These are phyloP conservation scores for Rhizopogon roseolus DNA, from an alignment of 768 basidiomycete species.

Conservation along the genomic window DNA sequence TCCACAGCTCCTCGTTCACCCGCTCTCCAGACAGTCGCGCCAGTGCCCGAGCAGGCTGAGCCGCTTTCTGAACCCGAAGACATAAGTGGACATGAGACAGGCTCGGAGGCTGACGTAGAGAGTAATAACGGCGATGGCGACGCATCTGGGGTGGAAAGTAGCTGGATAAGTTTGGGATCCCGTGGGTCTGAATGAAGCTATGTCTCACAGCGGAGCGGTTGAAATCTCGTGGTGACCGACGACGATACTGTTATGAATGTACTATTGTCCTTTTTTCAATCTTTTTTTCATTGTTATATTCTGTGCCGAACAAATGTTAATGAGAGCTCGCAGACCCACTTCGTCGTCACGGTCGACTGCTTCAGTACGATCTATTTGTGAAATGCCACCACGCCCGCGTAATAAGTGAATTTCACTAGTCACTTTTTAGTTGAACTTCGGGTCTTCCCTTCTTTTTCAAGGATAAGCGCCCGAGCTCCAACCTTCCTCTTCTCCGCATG, in stretches of 20 bases:
- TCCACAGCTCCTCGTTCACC: neutral
- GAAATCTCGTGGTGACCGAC: neutral
- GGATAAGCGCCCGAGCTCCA: too few species aligned
- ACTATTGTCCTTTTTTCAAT: neutral
- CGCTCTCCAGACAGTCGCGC: neutral
- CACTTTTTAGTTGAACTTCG: too few species aligned
- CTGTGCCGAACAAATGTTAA: neutral
- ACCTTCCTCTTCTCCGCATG: too few species aligned
- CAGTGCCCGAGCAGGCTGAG: slow-evolving; percentile 6
- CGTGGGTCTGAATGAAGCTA: slow-evolving; percentile 15
- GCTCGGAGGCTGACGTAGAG: slow-evolving; percentile 67
- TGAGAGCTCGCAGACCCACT: neutral
- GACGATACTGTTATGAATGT: neutral
- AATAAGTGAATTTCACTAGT: too few species aligned
- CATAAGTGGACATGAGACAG: slow-evolving; percentile 32
- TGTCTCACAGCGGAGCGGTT: neutral
- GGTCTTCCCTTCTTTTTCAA: too few species aligned
- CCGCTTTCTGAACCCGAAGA: slow-evolving; percentile 6
- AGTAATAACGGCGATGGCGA: slow-evolving; percentile 55
- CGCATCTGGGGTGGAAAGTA: slow-evolving; percentile 45
- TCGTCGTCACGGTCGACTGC: neutral
- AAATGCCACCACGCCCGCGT: too few species aligned
- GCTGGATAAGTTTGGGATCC: slow-evolving; percentile 63
- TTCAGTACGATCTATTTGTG: neutral
- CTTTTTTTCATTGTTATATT: neutral